A percentile compares a stretch with the other conserved stretches of the same genome.
Evolutionary conservation across 306 rosid genomes (phyloP).

Genomic region (Malus orientalis): DNA sequence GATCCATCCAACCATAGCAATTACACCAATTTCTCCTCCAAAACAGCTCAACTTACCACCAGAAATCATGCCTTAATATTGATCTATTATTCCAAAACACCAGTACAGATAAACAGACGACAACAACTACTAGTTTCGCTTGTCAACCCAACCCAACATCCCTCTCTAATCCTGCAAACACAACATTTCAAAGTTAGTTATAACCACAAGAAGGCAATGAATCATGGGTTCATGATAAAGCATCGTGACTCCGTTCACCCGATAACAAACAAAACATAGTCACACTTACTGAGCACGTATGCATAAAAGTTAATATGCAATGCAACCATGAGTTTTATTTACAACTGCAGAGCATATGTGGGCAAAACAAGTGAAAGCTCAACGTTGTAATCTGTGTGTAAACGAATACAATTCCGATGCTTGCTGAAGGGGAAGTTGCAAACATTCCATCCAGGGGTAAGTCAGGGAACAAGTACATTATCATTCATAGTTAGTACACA

Average conservation of each 20-base stretch:
- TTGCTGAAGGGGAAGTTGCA: not conserved
- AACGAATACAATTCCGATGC: not conserved
- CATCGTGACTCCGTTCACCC: not conserved
- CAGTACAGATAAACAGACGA: constrained; percentile 8
- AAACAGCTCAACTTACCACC: not conserved
- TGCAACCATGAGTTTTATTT: not conserved
- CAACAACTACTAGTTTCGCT: not conserved
- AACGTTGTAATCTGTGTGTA: not conserved
- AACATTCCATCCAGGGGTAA: not conserved
- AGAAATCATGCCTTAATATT: not conserved
- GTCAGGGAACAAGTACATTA: not conserved
- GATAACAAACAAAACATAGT: not conserved
- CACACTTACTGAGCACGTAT: too few relatives aligned
- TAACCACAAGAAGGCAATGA: not conserved
- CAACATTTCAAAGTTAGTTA: not conserved
- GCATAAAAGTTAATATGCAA: not conserved
- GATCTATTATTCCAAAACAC: not conserved
- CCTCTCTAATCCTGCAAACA: constrained; percentile 30
- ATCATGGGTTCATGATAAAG: not conserved
- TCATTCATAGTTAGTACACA: not conserved
- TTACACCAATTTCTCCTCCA: not conserved
- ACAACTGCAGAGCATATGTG: not conserved
- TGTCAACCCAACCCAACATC: not conserved
- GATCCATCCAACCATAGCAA: not conserved
- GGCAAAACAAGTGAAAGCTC: not conserved